Base-by-base conservation (phyloP, 805 yeast species). In the Metschnikowia sp. region DNA sequence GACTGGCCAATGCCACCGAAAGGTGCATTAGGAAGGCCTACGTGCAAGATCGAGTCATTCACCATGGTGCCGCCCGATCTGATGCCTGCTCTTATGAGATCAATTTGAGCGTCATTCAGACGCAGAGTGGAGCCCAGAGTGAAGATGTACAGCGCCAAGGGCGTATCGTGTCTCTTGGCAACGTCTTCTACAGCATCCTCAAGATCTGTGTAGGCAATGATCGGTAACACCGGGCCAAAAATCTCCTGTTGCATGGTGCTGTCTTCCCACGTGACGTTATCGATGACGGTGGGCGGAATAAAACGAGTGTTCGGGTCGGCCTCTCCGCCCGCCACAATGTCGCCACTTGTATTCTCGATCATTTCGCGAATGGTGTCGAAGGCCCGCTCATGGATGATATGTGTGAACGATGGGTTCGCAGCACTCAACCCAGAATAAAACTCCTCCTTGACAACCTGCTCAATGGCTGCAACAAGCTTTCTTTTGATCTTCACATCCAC, bases 1-100 rank as follows among this genome's bases (percentile, higher is more conserved):
- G 96, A 88, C 12, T 62, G 62, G 11, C 97, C 97, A 47, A 91
- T 69, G 22, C 98, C 98, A 32, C 98, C 98, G 66, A 91, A 92
- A 26, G 97, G 97, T 3, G 88, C 79, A 41, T 75, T 74, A 7
- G 74, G 49, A 44, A 86, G 74, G 1, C 81, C 91, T 37, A 80
- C 88, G 52, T 89, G 96, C 58, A 87, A 51, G 40, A 88, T 43
- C 0, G 83, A 75, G 54, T 90, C 97, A 61, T 89, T 88, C 51
- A 87, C 70, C 40, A 81, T 63, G 11, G 82, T 70, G 4, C 80
- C 85, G 28, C 97, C 97, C 0, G 94, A 84, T 59, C 95, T 77
- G 22, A 88, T 69, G 9, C 71, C 59, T 4, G 67, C 62, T 48
- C 76, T 65, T 49, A 88, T 78, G 15, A 46, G 49, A 47, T 70